Evolutionary conservation across 768 basidiomycete genomes (phyloP), one percentile per base, ranked within the genome.

Genomic region (Lentinus tigrinus): DNA sequence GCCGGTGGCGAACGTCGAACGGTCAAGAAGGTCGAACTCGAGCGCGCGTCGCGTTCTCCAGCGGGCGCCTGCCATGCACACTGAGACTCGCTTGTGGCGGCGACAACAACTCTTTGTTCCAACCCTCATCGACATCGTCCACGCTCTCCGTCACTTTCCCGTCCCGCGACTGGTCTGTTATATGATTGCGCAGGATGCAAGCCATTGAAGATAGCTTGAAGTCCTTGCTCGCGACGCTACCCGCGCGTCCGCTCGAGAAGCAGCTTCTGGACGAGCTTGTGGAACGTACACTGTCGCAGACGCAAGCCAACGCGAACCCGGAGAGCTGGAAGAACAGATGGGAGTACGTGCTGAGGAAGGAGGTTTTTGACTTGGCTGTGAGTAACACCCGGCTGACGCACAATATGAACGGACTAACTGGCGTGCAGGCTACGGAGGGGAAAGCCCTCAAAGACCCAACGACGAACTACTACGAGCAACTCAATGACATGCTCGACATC

Each of bases 291-390:
- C 65, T 89, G 24, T 60, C 61, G 31, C 75, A 80, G 21, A 73
- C 80, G 1, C 74, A 73, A 36, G 64, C 65, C 38, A 76, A 75
- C 49, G 56, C 56, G 34, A 80, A 80, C 7, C 66, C 76, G 3
- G 91, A 91, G 50, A 87, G 82, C 58, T 74, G 81, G 57, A 87
- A 84, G 70, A 83, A 80, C 46, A 83, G 84, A 64, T 93, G 91
- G 91, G 91, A 93, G 66, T 82, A 82, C 62, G 72, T 85, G 38
- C 73, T 92, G 34, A 83, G 82, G 74, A 83, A 83, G 61, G 88
- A 90, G 66, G 78, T 92, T 44, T 88, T 90, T 67, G 74, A 74
- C 47, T 76, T 90, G 60, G 89, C 89, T 50, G 91, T 92, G 64
- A 65, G 84, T 81, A 4, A n/a, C 16, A 37, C 28, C 50, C 54